Base-by-base conservation (phyloP, 1,284 basidiomycete genomes). In the Ustilago trichophora region DNA sequence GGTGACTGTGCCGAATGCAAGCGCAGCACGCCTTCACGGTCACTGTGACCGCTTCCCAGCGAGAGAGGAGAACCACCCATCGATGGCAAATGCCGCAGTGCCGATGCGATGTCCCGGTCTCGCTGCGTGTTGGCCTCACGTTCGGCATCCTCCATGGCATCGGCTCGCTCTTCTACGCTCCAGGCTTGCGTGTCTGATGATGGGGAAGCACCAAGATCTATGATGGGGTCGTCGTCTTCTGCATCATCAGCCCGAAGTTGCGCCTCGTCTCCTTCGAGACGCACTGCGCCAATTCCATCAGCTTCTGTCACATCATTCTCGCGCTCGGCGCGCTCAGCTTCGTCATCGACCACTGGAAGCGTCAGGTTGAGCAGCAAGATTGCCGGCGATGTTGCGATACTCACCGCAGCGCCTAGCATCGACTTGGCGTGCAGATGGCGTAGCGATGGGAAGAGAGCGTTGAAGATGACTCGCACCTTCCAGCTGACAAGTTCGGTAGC, bases 311-410 rank as follows among this genome's bases (percentile, higher is more conserved):
- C 24, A 21, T 53, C 53, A 4, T 46, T 38, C 22, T 64, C 54
- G 22, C 37, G 57, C 26, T 47, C 55, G n/a, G 43, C 85, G 82
- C 72, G 88, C 87, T 31, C 78, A 1, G 77, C 73, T 6, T 82
- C 81, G 62, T 85, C 84, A 45, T 85, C 83, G 2, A 93, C 91
- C 4, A 98, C 93, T 3, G 94, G 94, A 6, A 97, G 84, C 0
- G 95, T 98, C 15, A 97, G 75, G 0, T 93, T 97, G 46, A 98
- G 84, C 11, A 86, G 84, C 79, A 96, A 84, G 6, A 98, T 88
- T 0, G 93, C 92, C 0, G 95, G 95, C 0, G 89, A 88, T 7
- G 92, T 92, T 51, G 94, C 86, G 13, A 96, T 73, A 0, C 90
- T 88, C 0, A 91, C 89, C 16, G 91, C 82, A 81, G 88, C 88